phyloP scores from a whole-genome alignment of 2,329 filamentous ascomycete species.

The Claviceps sp. region DNA sequence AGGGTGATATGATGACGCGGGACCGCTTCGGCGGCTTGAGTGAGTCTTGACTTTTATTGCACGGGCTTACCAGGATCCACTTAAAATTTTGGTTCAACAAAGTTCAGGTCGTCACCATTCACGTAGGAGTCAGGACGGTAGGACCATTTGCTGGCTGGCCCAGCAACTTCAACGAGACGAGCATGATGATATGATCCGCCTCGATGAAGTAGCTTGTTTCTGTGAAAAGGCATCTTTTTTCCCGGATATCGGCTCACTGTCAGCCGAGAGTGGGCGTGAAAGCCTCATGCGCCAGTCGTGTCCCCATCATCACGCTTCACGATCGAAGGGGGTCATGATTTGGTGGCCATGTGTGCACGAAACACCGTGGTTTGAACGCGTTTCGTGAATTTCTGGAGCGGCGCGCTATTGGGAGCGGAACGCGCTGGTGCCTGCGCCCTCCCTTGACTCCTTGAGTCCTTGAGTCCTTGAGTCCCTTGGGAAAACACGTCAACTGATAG shows the following conservation, averaged over 20 bases:
- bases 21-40: too few relatives aligned
- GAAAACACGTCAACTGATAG: background rate
- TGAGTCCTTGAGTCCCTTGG: background rate
- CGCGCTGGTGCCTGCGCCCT: too few relatives aligned
- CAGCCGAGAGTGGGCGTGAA: background rate
- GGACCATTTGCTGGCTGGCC: background rate
- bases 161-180: background rate
- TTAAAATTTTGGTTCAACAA: background rate
- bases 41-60: too few relatives aligned
- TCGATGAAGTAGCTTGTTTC: background rate
- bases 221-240: background rate
- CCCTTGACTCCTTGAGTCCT: background rate
- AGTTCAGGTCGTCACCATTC: background rate
- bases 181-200: background rate
- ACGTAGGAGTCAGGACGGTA: background rate
- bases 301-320: background rate
- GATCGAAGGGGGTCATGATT: background rate
- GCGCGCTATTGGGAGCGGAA: too few relatives aligned
- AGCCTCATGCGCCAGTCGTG: background rate
- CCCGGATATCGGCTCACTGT: background rate
- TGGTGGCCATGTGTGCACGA: background rate
- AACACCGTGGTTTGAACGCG: background rate
- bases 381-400: too few relatives aligned
- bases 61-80: too few relatives aligned
- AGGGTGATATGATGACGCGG: too few relatives aligned